phyloP scores from a whole-genome alignment of 2,329 filamentous ascomycete species.

The Esteya vermicola region DNA sequence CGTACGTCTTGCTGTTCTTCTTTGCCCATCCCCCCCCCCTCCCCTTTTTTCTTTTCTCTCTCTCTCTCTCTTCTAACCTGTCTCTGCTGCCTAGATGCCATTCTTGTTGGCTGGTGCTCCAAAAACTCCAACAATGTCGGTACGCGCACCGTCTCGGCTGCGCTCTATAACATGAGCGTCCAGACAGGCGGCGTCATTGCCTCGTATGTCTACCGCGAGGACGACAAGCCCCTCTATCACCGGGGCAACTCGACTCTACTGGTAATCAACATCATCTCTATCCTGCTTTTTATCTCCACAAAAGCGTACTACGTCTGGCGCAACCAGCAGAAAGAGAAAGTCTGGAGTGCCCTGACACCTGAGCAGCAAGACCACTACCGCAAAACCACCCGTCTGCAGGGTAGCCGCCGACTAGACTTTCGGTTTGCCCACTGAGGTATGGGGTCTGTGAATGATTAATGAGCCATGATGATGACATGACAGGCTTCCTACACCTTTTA shows the following conservation, averaged over 20 bases:
- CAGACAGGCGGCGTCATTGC: constrained; percentile 20
- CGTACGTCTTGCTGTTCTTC: too few relatives aligned
- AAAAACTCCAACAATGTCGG: background rate
- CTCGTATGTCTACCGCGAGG: constrained; percentile 33
- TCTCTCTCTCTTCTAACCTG: too few relatives aligned
- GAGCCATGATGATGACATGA: too few relatives aligned
- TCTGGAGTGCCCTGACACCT: constrained; percentile 32
- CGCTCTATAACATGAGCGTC: constrained; percentile 18
- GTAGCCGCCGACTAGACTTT: constrained; percentile 30
- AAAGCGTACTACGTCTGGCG: constrained; percentile 35
- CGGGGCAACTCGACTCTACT: constrained; percentile 40
- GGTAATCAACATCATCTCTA: constrained; percentile 31
- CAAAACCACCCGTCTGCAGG: constrained; percentile 23
- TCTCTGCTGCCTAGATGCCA: constrained; percentile 1
- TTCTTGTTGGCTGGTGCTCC: background rate
- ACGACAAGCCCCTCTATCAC: constrained; percentile 39
- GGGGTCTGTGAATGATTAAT: too few relatives aligned
- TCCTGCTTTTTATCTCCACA: constrained; percentile 32
- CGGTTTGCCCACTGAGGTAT: too few relatives aligned
- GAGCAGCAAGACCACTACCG: constrained; percentile 33
- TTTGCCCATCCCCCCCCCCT: too few relatives aligned
- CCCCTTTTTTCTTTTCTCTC: too few relatives aligned
- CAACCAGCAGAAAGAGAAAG: constrained; percentile 29
- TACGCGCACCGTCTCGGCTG: constrained; percentile 2
- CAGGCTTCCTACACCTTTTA: too few relatives aligned